phyloP scores from a whole-genome alignment of 805 yeast species.

The Lipomyces yamadae region DNA sequence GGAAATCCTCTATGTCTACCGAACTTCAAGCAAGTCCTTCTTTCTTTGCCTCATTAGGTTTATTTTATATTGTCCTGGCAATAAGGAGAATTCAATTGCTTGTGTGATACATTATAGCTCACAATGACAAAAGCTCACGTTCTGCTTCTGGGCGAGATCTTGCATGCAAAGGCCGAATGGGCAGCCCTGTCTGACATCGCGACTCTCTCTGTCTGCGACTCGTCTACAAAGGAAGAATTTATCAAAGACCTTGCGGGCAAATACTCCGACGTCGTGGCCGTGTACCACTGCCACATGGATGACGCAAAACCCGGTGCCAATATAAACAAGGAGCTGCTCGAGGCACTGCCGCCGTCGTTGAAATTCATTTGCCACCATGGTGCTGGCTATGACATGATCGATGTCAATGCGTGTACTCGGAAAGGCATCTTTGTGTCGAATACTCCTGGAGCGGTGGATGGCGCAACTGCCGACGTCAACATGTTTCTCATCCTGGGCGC shows the following conservation, averaged over 20 bases:
- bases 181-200: slow-evolving; percentile 50
- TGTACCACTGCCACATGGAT: slow-evolving; percentile 53
- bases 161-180: slow-evolving; percentile 71
- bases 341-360: slow-evolving; percentile 60
- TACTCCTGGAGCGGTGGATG: slow-evolving; percentile 67
- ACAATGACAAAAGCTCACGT: slow-evolving; percentile 56
- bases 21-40: too few species aligned
- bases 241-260: slow-evolving; percentile 48
- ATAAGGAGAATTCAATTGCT: too few species aligned
- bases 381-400: slow-evolving; percentile 74
- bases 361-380: slow-evolving; percentile 66
- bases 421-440: slow-evolving; percentile 66
- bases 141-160: slow-evolving; percentile 65
- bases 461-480: slow-evolving; percentile 74
- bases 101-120: too few species aligned
- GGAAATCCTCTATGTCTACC: too few species aligned
- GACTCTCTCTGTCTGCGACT: slow-evolving; percentile 23
- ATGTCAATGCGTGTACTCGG: slow-evolving; percentile 56
- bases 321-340: slow-evolving; percentile 64
- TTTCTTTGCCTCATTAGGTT: too few species aligned
- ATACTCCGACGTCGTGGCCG: slow-evolving; percentile 50
- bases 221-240: slow-evolving; percentile 46
- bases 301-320: slow-evolving; percentile 58
- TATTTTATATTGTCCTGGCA: too few species aligned
- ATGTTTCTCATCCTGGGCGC: slow-evolving; percentile 66